phyloP scores from a whole-genome alignment of 78 protist genomes.

The Dictyostelium firmibasis region DNA sequence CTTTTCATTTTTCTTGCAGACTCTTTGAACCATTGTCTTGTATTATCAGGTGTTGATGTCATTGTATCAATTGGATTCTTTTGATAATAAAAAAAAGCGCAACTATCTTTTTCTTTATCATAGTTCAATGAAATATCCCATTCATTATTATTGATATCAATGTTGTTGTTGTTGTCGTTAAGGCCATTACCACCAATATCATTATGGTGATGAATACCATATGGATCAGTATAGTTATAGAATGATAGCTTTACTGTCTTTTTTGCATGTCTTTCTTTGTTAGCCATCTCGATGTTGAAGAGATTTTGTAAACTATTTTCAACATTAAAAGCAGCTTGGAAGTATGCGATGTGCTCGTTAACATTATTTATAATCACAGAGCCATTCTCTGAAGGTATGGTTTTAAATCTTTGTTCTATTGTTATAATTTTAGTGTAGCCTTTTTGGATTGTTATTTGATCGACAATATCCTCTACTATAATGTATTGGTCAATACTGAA shows the following conservation, averaged over 20 bases:
- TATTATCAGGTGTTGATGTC: neutral
- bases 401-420: neutral
- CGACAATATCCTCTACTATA: neutral
- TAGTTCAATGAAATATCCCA: neutral
- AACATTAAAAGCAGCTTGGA: neutral
- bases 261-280: too few relatives aligned
- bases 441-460: neutral
- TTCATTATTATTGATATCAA: neutral
- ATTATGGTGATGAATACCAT: neutral
- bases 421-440: neutral
- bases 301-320: too few relatives aligned
- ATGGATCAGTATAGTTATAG: neutral
- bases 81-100: neutral
- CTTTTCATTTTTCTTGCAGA: neutral
- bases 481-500: neutral
- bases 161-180: neutral
- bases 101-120: neutral
- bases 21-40: neutral
- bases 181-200: neutral
- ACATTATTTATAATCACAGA: neutral
- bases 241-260: neutral
- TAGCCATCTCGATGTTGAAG: too few relatives aligned
- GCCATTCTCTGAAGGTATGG: neutral
- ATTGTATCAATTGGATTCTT: neutral
- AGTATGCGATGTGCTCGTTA: neutral